Conservation (phyloP, 306 rosid species). For the Arachis hypogaea region DNA sequence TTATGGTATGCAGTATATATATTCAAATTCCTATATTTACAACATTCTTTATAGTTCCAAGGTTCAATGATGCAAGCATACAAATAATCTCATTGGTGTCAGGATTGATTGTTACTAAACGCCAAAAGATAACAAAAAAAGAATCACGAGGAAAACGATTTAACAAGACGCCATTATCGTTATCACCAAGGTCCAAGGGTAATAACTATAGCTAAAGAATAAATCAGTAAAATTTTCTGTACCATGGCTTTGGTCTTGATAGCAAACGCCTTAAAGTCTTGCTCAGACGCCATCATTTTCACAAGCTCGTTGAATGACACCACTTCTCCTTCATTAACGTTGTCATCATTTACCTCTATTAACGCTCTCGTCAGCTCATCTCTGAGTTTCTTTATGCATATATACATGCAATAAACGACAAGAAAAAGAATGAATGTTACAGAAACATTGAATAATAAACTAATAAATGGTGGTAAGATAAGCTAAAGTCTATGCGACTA, state of each 20-base stretch:
- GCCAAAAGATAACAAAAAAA: not conserved
- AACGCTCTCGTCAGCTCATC: conserved; percentile 71
- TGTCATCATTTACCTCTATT: conserved; percentile 57
- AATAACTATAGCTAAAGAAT: not conserved
- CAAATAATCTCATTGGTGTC: not conserved
- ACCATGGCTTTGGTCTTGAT: conserved; percentile 88
- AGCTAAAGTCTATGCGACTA: too few species aligned
- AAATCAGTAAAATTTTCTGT: conserved; percentile 9
- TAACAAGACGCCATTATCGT: conserved; percentile 2
- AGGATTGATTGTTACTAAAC: not conserved
- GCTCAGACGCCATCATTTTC: conserved; percentile 56
- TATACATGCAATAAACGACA: conserved; percentile 34
- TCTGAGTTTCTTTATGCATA: conserved; percentile 56
- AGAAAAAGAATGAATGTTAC: conserved; percentile 1
- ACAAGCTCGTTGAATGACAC: conserved; percentile 76
- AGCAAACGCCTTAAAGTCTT: conserved; percentile 74
- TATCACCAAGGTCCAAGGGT: not conserved
- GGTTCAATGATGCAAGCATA: conserved; percentile 2
- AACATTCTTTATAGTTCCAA: not conserved
- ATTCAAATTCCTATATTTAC: not conserved
- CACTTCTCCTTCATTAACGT: conserved; percentile 44
- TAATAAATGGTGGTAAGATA: too few species aligned
- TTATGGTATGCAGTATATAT: not conserved
- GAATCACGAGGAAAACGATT: not conserved
- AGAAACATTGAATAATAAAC: not conserved